Conservation (phyloP, 257 asterid genomes). For the Penstemon newberryi region DNA sequence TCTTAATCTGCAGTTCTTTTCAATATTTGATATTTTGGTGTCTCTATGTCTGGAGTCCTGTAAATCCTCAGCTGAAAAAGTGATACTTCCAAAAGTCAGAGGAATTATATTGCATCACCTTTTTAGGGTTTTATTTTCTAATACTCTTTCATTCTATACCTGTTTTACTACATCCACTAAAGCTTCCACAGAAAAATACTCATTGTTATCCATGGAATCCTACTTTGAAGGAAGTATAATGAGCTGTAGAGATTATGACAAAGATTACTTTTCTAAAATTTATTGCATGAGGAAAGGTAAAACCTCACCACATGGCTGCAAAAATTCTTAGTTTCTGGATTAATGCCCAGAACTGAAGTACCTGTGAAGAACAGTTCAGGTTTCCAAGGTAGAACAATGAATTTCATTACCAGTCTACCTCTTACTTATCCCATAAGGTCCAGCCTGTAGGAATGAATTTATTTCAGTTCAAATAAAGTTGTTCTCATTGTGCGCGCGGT, state of each 20-base stretch:
- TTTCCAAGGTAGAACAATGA: slow-evolving; percentile 77
- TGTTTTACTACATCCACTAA: slow-evolving; percentile 64
- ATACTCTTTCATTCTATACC: slow-evolving; percentile 35
- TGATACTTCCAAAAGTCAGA: slow-evolving; percentile 14
- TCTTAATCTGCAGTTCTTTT: slow-evolving; percentile 72
- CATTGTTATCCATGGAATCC: slow-evolving; percentile 82
- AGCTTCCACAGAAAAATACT: slow-evolving; percentile 81
- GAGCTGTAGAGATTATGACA: slow-evolving; percentile 2
- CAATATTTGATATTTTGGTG: slow-evolving; percentile 72
- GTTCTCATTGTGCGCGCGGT: too few relatives aligned
- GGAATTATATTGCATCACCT: background rate
- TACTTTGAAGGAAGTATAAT: slow-evolving; percentile 28
- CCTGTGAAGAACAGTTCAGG: slow-evolving; percentile 92
- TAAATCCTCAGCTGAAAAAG: slow-evolving; percentile 59
- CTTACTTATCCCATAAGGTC: slow-evolving; percentile 79
- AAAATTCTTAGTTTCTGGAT: slow-evolving; percentile 70
- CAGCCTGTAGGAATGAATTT: slow-evolving; percentile 55
- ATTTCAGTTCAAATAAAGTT: background rate
- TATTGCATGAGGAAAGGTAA: slow-evolving; percentile 10
- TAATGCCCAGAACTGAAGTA: slow-evolving; percentile 84
- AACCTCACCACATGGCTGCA: slow-evolving; percentile 81
- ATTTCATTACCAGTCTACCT: slow-evolving; percentile 89
- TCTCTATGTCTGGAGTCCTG: slow-evolving; percentile 81
- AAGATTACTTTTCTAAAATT: background rate
- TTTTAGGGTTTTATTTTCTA: background rate